Percentiles rank a stretch among this genome's conserved stretches.
Evolutionary conservation across 257 asterid species (phyloP).

Genomic region (Mitragyna speciosa): DNA sequence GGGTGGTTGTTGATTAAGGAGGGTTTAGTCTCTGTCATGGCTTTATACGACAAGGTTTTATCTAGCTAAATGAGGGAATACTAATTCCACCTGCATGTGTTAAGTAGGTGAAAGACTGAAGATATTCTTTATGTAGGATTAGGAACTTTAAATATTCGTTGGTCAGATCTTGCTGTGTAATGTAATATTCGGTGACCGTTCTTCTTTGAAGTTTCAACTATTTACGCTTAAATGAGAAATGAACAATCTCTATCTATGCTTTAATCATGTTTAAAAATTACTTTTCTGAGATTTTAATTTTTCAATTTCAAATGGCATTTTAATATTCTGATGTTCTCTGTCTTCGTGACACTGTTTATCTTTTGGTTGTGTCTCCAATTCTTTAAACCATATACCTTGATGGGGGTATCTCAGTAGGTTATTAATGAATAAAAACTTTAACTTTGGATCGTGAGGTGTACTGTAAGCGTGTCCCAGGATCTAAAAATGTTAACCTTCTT

Average conservation of each 20-base stretch:
- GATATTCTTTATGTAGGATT: constrained; percentile 9
- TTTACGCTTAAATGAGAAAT: not conserved
- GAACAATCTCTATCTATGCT: not conserved
- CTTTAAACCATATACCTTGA: not conserved
- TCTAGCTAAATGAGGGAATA: not conserved
- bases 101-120: not conserved
- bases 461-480: constrained; percentile 7
- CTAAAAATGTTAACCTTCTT: constrained; percentile 17
- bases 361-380: not conserved
- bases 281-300: not conserved
- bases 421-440: not conserved
- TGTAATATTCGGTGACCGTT: not conserved
- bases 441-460: constrained; percentile 11
- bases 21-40: not conserved
- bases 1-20: not conserved
- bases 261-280: not conserved
- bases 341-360: not conserved
- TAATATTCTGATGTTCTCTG: not conserved
- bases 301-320: not conserved
- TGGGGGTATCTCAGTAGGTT: constrained; percentile 1
- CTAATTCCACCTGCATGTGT: constrained; percentile 8
- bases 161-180: constrained; percentile 8
- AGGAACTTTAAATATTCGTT: not conserved
- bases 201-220: not conserved
- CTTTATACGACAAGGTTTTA: not conserved